phyloP scores from a whole-genome alignment of 352 stramenopile genomes.

The Phytophthora cajani region DNA sequence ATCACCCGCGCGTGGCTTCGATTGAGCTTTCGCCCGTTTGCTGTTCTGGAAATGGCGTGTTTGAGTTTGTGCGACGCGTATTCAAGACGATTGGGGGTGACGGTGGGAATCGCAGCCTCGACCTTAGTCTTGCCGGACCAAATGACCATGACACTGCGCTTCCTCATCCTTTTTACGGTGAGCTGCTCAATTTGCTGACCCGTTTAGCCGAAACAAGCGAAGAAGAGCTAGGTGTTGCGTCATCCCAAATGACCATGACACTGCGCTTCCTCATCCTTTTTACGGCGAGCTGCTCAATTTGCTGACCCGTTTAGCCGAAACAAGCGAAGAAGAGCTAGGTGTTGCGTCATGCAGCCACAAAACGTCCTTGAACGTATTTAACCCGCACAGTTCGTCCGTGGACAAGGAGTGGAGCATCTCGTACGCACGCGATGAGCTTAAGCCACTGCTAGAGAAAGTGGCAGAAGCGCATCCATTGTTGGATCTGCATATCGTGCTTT shows the following conservation, averaged over 20 bases:
- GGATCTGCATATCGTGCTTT: conserved; percentile 31
- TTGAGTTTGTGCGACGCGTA: conserved; percentile 43
- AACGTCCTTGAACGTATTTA: conserved; percentile 31
- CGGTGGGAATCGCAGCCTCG: conserved; percentile 24
- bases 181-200: conserved; percentile 36
- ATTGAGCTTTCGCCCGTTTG: conserved; percentile 43
- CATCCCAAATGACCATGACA: conserved; percentile 36
- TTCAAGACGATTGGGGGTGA: conserved; percentile 21
- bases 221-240: conserved; percentile 23
- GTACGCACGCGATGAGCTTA: conserved; percentile 40
- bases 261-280: conserved; percentile 28
- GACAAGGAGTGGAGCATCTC: conserved; percentile 29
- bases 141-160: conserved; percentile 30
- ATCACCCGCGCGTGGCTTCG: conserved; percentile 32
- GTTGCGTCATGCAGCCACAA: conserved; percentile 21
- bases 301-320: conserved; percentile 28
- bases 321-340: conserved; percentile 21
- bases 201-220: conserved; percentile 22
- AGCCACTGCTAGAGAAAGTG: conserved; percentile 42
- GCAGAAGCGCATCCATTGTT: conserved; percentile 23
- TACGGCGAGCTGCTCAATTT: conserved; percentile 44
- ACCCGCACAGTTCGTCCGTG: conserved; percentile 28
- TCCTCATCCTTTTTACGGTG: conserved; percentile 41
- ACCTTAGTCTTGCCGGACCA: conserved; percentile 38
- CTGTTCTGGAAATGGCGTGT: conserved; percentile 43